These are phyloP conservation scores for Urtica urens DNA, from an alignment of 306 rosid species.

Conservation along the genomic window DNA sequence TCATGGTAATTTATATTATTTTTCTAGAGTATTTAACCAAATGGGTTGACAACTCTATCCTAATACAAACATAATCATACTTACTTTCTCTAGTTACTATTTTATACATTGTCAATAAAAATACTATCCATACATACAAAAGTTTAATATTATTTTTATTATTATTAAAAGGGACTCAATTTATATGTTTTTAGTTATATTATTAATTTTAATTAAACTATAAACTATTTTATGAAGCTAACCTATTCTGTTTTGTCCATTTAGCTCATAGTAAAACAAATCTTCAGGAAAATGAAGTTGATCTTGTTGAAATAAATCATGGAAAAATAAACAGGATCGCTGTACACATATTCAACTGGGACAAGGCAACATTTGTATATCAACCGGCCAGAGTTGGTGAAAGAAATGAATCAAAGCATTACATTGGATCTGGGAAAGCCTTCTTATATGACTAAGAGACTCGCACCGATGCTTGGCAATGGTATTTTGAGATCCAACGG, in stretches of 20 bases:
- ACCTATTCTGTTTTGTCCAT: not conserved
- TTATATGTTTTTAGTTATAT: not conserved
- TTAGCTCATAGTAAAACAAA: not conserved
- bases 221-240: too few relatives aligned
- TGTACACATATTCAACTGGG: conserved; percentile 79
- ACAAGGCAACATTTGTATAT: conserved; percentile 64
- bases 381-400: conserved; percentile 69
- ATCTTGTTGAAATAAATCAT: not conserved
- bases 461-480: conserved; percentile 76
- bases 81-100: too few relatives aligned
- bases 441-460: conserved; percentile 48
- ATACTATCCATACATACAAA: too few relatives aligned
- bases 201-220: too few relatives aligned
- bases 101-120: too few relatives aligned
- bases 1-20: too few relatives aligned
- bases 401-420: conserved; percentile 48
- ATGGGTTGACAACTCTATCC: too few relatives aligned
- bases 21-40: too few relatives aligned
- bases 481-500: conserved; percentile 81
- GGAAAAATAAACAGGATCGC: conserved; percentile 35
- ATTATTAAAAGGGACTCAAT: too few relatives aligned
- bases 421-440: conserved; percentile 78
- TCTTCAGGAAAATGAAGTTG: not conserved
- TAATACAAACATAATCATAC: too few relatives aligned
- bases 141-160: too few relatives aligned